Base-by-base conservation (phyloP, 164 flowering plant genomes). In the Aristolochia contorta region DNA sequence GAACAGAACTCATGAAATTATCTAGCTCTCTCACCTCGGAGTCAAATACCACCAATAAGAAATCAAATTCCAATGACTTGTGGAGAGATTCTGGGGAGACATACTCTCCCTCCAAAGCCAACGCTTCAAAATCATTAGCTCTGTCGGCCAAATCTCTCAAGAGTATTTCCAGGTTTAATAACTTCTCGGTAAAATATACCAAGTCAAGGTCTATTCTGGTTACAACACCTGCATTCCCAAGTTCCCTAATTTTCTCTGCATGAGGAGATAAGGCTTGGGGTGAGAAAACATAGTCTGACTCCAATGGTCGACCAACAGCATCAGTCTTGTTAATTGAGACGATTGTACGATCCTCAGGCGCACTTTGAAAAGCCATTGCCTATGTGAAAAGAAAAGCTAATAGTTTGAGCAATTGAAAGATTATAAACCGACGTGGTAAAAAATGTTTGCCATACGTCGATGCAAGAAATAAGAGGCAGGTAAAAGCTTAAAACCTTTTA, bases 161-260 rank as follows among this genome's bases (percentile, higher is more conserved):
- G 50, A 93, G 80, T 30, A 88, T 47, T 67, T 74, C 80, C 67
- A 93, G 72, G 70, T 88, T 90, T 54, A 77, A 67, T 69, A 88
- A 62, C 71, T 86, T 93, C 81, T 93, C 97, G n/a, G 90, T 77
- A 62, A 65, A 72, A 68, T 75, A 79, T 21, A 87, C 95, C 49
- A 85, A 63, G 59, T 84, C 89, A 32, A 89, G 80, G 60, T 88
- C 91, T 53, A 85, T 47, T 68, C 78, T 81, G 9, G 76, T 80
- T 24, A 89, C 62, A 70, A 77, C 55, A 13, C 74, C 67, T 41
- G 67, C 75, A 53, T 65, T 69, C 65, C 62, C 78, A 48, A 74
- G 19, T 58, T 80, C 87, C 61, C 63, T 74, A 56, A 66, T 67
- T 54, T 64, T 70, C 69, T 76, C 81, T 55, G 75, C 83, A 62